Conservation (phyloP, 495 filamentous ascomycete species). For the Xylaria castorea region DNA sequence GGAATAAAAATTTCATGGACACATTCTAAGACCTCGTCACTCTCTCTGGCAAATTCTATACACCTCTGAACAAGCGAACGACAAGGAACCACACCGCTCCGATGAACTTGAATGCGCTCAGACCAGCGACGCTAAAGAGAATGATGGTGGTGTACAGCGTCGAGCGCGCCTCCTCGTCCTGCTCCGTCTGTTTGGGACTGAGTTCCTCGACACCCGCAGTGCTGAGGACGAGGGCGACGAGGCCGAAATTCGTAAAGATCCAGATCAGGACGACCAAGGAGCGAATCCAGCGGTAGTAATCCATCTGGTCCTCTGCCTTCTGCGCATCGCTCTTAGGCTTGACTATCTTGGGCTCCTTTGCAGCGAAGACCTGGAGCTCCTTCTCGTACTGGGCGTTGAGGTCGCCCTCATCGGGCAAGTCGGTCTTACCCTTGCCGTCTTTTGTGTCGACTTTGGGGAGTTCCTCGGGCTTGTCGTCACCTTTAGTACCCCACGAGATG, state of each 20-base stretch:
- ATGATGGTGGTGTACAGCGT: conserved; percentile 90
- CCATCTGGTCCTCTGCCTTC: conserved; percentile 82
- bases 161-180: conserved; percentile 54
- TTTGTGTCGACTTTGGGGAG: conserved; percentile 82
- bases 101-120: conserved; percentile 87
- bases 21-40: conserved; percentile 10
- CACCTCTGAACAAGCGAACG: conserved; percentile 81
- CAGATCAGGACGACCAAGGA: conserved; percentile 90
- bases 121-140: conserved; percentile 87
- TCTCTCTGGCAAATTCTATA: conserved; percentile 42
- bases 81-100: conserved; percentile 96
- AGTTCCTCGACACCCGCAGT: conserved; percentile 80
- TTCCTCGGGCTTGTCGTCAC: conserved; percentile 87
- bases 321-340: conserved; percentile 68
- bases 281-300: conserved; percentile 97
- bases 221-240: conserved; percentile 85
- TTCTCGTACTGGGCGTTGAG: conserved; percentile 94
- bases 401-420: conserved; percentile 80
- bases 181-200: conserved; percentile 51
- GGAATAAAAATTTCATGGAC: conserved; percentile 6
- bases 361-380: conserved; percentile 76
- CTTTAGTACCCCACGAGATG: conserved; percentile 96
- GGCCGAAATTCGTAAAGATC: conserved; percentile 95
- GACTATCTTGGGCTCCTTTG: conserved; percentile 69
- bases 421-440: conserved; percentile 92